phyloP scores from a whole-genome alignment of 2,329 filamentous ascomycete species.

The Sporothrix phasma region DNA sequence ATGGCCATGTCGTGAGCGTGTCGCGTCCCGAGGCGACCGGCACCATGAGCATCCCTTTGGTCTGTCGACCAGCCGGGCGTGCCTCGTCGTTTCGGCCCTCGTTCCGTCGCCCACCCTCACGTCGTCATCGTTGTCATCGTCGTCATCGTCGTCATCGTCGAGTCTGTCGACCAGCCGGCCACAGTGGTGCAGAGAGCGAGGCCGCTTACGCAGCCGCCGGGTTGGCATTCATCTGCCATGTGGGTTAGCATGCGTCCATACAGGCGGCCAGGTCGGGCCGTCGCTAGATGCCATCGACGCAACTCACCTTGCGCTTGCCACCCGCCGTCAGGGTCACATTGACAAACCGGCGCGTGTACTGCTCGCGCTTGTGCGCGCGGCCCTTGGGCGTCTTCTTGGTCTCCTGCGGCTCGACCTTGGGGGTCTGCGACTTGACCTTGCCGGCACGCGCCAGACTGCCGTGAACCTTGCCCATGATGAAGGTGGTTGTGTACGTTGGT shows the following conservation, averaged over 20 bases:
- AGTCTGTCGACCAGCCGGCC: too few relatives aligned
- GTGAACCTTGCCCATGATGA: conserved; percentile 21
- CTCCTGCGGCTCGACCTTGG: conserved; percentile 85
- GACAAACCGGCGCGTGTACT: conserved; percentile 95
- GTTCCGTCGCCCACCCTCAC: too few relatives aligned
- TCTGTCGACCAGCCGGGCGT: too few relatives aligned
- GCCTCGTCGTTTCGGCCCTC: too few relatives aligned
- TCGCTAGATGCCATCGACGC: too few relatives aligned
- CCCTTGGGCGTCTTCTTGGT: conserved; percentile 97
- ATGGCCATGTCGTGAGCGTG: too few relatives aligned
- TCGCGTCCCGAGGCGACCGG: too few relatives aligned
- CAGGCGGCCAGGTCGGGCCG: too few relatives aligned
- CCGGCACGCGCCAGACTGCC: conserved; percentile 36
- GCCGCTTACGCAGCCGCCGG: conserved; percentile 13
- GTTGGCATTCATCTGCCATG: conserved; percentile 16
- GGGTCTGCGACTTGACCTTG: conserved; percentile 96
- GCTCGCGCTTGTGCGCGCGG: conserved; percentile 92
- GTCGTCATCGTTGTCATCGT: background rate
- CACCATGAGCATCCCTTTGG: too few relatives aligned
- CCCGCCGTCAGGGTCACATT: conserved; percentile 85
- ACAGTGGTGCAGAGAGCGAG: too few relatives aligned
- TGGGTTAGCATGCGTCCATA: background rate
- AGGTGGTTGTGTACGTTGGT: background rate
- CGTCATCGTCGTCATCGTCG: too few relatives aligned
- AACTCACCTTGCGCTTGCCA: conserved; percentile 86